phyloP scores from a whole-genome alignment of 257 asterid species.

The Pogostemon cablin region DNA sequence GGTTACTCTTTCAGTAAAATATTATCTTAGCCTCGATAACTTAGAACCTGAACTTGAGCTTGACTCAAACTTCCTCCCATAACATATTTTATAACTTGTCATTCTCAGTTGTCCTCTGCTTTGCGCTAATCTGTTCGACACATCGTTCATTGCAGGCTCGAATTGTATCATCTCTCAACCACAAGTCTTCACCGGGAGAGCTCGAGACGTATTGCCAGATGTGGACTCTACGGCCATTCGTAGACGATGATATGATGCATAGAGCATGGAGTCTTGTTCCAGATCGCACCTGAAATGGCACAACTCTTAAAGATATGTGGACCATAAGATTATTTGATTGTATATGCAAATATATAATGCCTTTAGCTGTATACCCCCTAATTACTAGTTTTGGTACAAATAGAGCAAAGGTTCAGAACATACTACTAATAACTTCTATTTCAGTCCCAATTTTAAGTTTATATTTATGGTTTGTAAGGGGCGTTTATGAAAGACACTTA shows the following conservation, averaged over 20 bases:
- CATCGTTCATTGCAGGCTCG: conserved; percentile 45
- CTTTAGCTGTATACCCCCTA: no score
- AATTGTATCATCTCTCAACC: conserved; percentile 62
- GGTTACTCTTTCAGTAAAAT: background rate
- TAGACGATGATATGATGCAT: conserved; percentile 69
- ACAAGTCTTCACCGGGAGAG: conserved; percentile 66
- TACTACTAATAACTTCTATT: no score
- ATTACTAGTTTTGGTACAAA: no score
- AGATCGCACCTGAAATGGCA: no score
- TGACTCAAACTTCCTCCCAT: background rate
- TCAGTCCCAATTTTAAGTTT: no score
- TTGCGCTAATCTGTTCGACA: background rate
- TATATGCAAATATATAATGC: no score
- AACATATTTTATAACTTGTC: no score
- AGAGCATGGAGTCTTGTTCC: conserved; percentile 65
- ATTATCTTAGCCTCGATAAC: background rate
- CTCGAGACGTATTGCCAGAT: conserved; percentile 77
- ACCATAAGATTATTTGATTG: no score
- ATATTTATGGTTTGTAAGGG: no score
- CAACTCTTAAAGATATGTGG: no score
- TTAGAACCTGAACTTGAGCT: background rate
- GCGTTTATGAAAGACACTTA: no score
- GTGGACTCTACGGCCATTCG: conserved; percentile 85
- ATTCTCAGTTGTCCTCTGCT: background rate
- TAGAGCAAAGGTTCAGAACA: no score